Evolutionary conservation across 225 moss, liverwort and hornwort genomes (phyloP).

Genomic region (Sphagnum contortum): DNA sequence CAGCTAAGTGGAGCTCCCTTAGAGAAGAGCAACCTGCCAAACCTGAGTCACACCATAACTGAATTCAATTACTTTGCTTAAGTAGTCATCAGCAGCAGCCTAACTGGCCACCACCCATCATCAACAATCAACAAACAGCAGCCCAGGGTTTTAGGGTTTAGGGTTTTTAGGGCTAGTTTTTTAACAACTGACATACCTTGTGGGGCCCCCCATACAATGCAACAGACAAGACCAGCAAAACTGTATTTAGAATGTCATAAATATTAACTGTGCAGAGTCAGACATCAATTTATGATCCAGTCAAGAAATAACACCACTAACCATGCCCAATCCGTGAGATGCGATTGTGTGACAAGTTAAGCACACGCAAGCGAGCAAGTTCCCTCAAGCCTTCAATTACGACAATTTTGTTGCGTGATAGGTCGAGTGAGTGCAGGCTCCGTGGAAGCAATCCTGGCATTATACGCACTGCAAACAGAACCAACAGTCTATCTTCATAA

Average conservation of each 20-base stretch:
- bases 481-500: not conserved
- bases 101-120: too few relatives aligned
- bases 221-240: not conserved
- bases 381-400: slow-evolving; percentile 78
- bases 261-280: too few relatives aligned
- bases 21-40: slow-evolving; percentile 75
- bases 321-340: slow-evolving; percentile 87
- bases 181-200: not conserved
- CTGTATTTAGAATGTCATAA: too few relatives aligned
- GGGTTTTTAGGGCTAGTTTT: not conserved
- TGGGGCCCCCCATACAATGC: not conserved
- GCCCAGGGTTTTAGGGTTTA: too few relatives aligned
- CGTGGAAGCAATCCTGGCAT: slow-evolving; percentile 65
- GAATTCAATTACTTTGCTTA: not conserved
- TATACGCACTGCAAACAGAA: slow-evolving; percentile 56
- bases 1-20: slow-evolving; percentile 67
- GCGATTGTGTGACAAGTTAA: slow-evolving; percentile 79
- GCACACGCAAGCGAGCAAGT: slow-evolving; percentile 65
- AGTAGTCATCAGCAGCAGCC: too few relatives aligned
- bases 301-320: slow-evolving; percentile 1
- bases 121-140: too few relatives aligned
- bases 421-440: slow-evolving; percentile 68
- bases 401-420: slow-evolving; percentile 81
- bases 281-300: too few relatives aligned
- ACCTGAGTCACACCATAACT: slow-evolving; percentile 22